Evolutionary conservation across 2,329 filamentous ascomycete species (phyloP).

Genomic region (Cladosporium sp.): DNA sequence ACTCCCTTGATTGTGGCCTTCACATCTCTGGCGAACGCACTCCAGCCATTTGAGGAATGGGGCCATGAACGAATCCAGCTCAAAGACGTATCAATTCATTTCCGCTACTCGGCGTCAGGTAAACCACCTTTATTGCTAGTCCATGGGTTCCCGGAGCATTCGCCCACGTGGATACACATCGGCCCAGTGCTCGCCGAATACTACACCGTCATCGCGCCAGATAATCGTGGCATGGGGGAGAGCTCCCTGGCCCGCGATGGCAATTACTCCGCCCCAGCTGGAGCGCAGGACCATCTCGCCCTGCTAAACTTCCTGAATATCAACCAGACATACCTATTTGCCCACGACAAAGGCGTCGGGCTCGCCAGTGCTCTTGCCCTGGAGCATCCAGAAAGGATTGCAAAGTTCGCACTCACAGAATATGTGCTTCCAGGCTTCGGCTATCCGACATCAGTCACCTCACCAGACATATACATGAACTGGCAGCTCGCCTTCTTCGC

Average conservation of each 20-base stretch:
- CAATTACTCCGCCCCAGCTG: conserved; percentile 35
- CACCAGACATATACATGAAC: conserved; percentile 35
- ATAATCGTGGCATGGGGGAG: conserved; percentile 39
- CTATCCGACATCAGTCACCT: conserved; percentile 32
- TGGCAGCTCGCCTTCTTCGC: conserved; percentile 39
- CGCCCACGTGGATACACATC: conserved; percentile 29
- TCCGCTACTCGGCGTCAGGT: conserved; percentile 13
- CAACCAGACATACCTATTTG: conserved; percentile 34
- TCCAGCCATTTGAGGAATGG: conserved; percentile 12
- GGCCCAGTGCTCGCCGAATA: conserved; percentile 38
- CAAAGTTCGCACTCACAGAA: conserved; percentile 34
- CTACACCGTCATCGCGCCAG: conserved; percentile 40
- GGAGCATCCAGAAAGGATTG: conserved; percentile 32
- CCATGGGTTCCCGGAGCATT: conserved; percentile 14
- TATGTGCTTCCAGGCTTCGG: conserved; percentile 40
- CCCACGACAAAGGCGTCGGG: conserved; percentile 43
- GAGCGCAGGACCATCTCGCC: conserved; percentile 20
- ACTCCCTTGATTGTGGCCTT: not conserved
- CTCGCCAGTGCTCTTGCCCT: conserved; percentile 37
- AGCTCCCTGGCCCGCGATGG: conserved; percentile 5
- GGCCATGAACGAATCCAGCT: conserved; percentile 12
- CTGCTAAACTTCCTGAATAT: conserved; percentile 26
- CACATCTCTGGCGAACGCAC: not conserved
- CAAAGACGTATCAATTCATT: conserved; percentile 13
- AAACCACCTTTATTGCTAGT: conserved; percentile 13